phyloP scores from a whole-genome alignment of 2,329 filamentous ascomycete species.

The Ophiostoma sp. region DNA sequence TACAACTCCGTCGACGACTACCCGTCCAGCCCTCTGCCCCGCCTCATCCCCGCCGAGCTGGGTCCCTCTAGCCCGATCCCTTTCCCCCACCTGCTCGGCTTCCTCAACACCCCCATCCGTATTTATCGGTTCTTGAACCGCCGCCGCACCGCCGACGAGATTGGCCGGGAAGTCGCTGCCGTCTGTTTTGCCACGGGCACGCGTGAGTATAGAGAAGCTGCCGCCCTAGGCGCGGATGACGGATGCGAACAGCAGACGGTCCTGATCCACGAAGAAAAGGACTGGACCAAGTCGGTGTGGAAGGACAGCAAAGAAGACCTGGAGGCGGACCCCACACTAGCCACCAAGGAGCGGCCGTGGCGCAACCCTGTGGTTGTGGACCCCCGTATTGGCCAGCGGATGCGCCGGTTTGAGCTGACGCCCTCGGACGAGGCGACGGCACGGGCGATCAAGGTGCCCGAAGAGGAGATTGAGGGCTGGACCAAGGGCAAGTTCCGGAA shows the following conservation, averaged over 20 bases:
- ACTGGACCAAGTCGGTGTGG: constrained; percentile 82
- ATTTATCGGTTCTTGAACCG: constrained; percentile 86
- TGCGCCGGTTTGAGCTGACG: constrained; percentile 74
- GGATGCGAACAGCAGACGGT: constrained; percentile 62
- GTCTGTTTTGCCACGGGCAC: constrained; percentile 66
- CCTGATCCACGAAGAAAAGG: constrained; percentile 69
- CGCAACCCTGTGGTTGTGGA: constrained; percentile 73
- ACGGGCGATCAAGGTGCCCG: constrained; percentile 59
- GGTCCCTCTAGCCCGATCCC: constrained; percentile 70
- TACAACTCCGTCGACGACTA: constrained; percentile 77
- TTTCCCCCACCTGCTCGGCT: constrained; percentile 89
- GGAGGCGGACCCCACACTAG: neutral
- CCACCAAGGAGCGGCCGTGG: constrained; percentile 67
- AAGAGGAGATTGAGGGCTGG: constrained; percentile 70
- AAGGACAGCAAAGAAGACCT: constrained; percentile 45
- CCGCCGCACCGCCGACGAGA: constrained; percentile 78
- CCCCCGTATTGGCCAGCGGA: constrained; percentile 70
- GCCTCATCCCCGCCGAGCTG: constrained; percentile 67
- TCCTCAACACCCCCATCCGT: constrained; percentile 83
- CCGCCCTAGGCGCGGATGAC: constrained; percentile 31
- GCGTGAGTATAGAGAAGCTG: constrained; percentile 49
- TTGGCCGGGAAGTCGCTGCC: constrained; percentile 84
- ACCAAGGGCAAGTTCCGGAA: constrained; percentile 60
- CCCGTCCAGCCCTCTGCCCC: constrained; percentile 61
- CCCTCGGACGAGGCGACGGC: constrained; percentile 70